A percentile compares a stretch with the other conserved stretches of the same genome.
Conservation (phyloP, 2,329 filamentous ascomycete genomes). For the Cladorrhinum sp. region DNA sequence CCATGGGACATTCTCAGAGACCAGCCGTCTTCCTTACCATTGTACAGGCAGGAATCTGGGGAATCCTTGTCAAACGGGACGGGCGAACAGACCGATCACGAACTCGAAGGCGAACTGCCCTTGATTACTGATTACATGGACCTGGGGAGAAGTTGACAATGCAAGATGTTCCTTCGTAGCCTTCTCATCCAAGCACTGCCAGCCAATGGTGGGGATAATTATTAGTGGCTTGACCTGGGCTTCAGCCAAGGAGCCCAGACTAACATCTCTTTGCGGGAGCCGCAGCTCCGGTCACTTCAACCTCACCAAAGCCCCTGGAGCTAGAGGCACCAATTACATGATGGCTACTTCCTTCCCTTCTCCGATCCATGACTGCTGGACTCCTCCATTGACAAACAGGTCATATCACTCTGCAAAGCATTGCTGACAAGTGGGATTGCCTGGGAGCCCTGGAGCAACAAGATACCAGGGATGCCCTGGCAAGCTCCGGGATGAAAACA, state of each 20-base stretch:
- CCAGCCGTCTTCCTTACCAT: conserved; percentile 4
- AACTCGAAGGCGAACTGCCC: background rate
- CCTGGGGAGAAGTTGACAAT: background rate
- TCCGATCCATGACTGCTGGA: background rate
- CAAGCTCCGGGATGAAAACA: background rate
- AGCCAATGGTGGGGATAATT: background rate
- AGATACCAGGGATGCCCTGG: background rate
- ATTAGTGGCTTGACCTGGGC: background rate
- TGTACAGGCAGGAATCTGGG: conserved; percentile 16
- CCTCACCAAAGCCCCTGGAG: background rate
- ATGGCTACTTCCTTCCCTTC: background rate
- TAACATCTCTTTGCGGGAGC: background rate
- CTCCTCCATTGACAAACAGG: background rate
- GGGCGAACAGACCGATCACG: background rate
- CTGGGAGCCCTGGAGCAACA: background rate
- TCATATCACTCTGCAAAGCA: conserved; percentile 6
- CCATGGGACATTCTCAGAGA: background rate
- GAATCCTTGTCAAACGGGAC: conserved; percentile 16
- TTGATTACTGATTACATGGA: background rate
- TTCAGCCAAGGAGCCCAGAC: background rate
- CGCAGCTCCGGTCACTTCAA: background rate
- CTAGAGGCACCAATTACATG: background rate
- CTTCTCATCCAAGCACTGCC: background rate
- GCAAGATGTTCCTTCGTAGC: background rate
- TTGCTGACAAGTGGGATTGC: background rate